Evolutionary conservation across 352 stramenopile species (phyloP).

Genomic region (Phytophthora colocasiae): DNA sequence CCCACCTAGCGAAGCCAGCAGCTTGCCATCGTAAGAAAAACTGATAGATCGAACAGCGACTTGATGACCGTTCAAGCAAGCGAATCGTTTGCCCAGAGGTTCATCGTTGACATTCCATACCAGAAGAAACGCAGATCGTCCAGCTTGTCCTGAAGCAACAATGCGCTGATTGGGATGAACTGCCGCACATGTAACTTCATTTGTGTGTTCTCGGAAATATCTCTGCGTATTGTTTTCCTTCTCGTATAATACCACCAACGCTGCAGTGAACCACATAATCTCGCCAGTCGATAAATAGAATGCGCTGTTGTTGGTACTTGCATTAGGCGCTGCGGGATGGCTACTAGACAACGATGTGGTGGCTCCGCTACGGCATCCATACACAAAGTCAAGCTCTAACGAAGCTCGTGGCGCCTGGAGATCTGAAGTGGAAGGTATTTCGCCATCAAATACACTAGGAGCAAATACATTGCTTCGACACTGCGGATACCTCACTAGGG

Average conservation of each 20-base stretch:
- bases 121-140: conserved; percentile 62
- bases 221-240: conserved; percentile 59
- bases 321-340: conserved; percentile 32
- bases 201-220: conserved; percentile 68
- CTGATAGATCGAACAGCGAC: conserved; percentile 67
- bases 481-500: conserved; percentile 67
- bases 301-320: conserved; percentile 51
- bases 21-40: conserved; percentile 77
- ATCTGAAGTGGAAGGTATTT: conserved; percentile 15
- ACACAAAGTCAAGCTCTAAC: conserved; percentile 69
- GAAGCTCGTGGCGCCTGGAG: conserved; percentile 36
- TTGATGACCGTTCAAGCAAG: conserved; percentile 58
- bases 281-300: conserved; percentile 69
- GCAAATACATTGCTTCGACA: conserved; percentile 75
- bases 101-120: conserved; percentile 78
- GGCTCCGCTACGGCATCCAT: conserved; percentile 57
- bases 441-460: conserved; percentile 57
- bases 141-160: conserved; percentile 67
- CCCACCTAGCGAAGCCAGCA: conserved; percentile 68
- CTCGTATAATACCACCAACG: conserved; percentile 66
- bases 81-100: conserved; percentile 59
- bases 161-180: conserved; percentile 70
- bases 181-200: conserved; percentile 59
- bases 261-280: conserved; percentile 69
- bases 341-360: conserved; percentile 33